A percentile compares a stretch with the other conserved stretches of the same genome.
Conservation (phyloP, 2,329 filamentous ascomycete genomes). For the Xylaria sp. region DNA sequence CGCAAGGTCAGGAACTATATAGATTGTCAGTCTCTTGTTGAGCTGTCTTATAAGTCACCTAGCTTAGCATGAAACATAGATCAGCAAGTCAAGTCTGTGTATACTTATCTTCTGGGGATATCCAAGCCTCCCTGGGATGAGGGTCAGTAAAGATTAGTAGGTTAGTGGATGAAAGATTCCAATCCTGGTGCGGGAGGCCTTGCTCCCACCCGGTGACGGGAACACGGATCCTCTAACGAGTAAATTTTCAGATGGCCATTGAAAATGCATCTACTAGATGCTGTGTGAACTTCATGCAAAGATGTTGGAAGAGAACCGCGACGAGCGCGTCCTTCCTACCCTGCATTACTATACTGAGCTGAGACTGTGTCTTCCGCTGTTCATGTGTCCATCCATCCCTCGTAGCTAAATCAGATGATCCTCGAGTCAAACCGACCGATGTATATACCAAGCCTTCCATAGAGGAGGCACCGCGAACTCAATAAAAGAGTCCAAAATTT, state of each 20-base stretch:
- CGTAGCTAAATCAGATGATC: background rate
- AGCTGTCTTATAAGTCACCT: background rate
- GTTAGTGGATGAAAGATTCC: background rate
- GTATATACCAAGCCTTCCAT: slow-evolving; percentile 22
- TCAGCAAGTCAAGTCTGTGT: background rate
- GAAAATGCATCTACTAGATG: slow-evolving; percentile 41
- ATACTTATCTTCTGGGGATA: background rate
- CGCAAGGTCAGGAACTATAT: background rate
- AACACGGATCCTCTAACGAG: background rate
- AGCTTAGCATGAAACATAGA: background rate
- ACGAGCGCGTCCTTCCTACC: slow-evolving; percentile 36
- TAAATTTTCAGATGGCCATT: background rate
- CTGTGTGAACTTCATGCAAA: slow-evolving; percentile 39
- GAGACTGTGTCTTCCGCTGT: slow-evolving; percentile 4
- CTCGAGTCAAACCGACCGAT: slow-evolving; percentile 1
- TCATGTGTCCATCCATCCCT: slow-evolving; percentile 13
- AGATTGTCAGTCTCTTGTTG: background rate
- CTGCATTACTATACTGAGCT: slow-evolving; percentile 47
- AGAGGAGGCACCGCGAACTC: slow-evolving; percentile 1
- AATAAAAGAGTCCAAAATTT: background rate
- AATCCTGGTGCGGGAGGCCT: background rate
- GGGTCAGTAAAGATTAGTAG: background rate
- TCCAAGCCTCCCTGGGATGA: background rate
- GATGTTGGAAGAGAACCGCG: slow-evolving; percentile 36
- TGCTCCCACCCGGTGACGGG: background rate